Evolutionary conservation across 768 basidiomycete genomes (phyloP).

Genomic region (Terana coerulea): DNA sequence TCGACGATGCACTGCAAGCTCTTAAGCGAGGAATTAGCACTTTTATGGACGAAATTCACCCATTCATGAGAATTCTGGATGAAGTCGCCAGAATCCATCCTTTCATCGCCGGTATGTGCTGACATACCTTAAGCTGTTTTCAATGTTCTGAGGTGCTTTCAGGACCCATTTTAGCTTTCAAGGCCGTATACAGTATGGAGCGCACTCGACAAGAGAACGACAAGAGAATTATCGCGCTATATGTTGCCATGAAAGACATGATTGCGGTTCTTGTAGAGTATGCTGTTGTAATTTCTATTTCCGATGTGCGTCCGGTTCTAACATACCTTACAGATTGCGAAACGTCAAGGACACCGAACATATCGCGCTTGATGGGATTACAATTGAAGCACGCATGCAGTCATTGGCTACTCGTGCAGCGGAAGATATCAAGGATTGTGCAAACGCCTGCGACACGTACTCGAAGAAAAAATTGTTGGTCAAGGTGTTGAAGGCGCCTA

Average conservation of each 20-base stretch:
- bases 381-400: conserved; percentile 29
- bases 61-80: conserved; percentile 20
- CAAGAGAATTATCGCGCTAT: conserved; percentile 40
- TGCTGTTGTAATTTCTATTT: conserved; percentile 13
- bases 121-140: no score
- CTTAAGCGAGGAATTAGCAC: conserved; percentile 17
- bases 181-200: conserved; percentile 44
- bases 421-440: conserved; percentile 39
- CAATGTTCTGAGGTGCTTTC: no score
- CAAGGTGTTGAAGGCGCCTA: conserved; percentile 29
- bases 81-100: conserved; percentile 24
- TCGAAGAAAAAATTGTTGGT: conserved; percentile 36
- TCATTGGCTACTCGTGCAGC: conserved; percentile 29
- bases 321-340: not conserved
- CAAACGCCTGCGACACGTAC: conserved; percentile 43
- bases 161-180: conserved; percentile 47
- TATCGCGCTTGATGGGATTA: conserved; percentile 29
- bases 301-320: not conserved
- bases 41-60: conserved; percentile 17
- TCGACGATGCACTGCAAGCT: conserved; percentile 11
- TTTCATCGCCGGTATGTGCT: conserved; percentile 17
- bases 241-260: conserved; percentile 47
- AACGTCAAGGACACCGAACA: conserved; percentile 8
- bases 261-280: conserved; percentile 45
- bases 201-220: conserved; percentile 46